Evolutionary conservation across 768 basidiomycete genomes (phyloP), one percentile per base, ranked within the genome.

Genomic region (Leccinum barrowsii): DNA sequence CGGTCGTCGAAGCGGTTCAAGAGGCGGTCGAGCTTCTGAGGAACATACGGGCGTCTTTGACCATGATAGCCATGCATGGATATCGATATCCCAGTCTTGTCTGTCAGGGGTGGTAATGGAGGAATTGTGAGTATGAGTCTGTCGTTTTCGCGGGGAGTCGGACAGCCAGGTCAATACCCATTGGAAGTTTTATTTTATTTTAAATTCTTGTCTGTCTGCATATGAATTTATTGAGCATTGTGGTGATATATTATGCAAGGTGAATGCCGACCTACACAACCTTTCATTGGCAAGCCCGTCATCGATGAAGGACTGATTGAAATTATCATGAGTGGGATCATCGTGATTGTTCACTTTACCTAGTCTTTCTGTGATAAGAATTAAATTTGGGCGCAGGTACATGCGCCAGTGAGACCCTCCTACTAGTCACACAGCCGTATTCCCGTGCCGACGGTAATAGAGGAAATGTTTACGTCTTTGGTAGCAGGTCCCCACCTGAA

Each of bases 381-480:
- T 48, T 40, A 19, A 55, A 68, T 50, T 65, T 65, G 30, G 65
- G 64, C 59, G 28, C 71, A 28, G 40, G 70, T 22, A 67, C 67
- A 28, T 67, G 59, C 61, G 56, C 58, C 67, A 67, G 28, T 52
- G 60, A 37, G 15, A 28, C 19, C 42, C 5, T 44, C 19, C 42
- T 44, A 19, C 11, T n/a, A 22, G 30, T 28, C 7, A n/a, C 56
- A 26, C 34, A 24, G 17, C 24, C 6, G 4, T 34, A 40, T 42
- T 50, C 26, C 42, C 35, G 24, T 4, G 22, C 49, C 40, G 21
- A 59, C 34, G 32, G 46, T 54, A 52, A 42, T 28, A 67, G 64
- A 52, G 63, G 72, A 46, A 47, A 50, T n/a, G 55, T 62, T 4
- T 59, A 68, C 21, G 65, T 70, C 26, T 64, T 56, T 12, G 63